Evolutionary conservation across 2,329 filamentous ascomycete genomes (phyloP), one percentile per base, ranked within the genome.

Genomic region (Curvularia verruculosa): DNA sequence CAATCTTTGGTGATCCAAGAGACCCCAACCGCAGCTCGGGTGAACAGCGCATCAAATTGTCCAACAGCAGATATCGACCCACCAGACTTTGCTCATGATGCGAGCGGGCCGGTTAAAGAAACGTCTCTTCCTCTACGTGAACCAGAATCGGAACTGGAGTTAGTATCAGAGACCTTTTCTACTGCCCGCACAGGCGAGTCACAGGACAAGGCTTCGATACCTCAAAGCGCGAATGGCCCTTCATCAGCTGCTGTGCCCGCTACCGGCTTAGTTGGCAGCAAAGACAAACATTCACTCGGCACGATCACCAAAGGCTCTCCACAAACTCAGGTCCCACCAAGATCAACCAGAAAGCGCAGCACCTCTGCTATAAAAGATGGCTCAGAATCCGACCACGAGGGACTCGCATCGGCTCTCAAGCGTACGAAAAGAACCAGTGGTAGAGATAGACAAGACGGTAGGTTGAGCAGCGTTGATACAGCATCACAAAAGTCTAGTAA

Each of bases 1-100:
- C 66, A 57, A 8, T 69, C 70, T 1, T 51, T 69, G n/a, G 50
- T 75, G 5, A 61, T 75, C 5, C 70, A 74, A 19, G 73, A 75
- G 49, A 75, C 73, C 1, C 73, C 73, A 6, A 70, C 68, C 3
- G 54, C 59, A 43, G 49, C 61, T 45, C 67, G 71, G 24, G 44
- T 61, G 29, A 52, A 54, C 13, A 52, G 50, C 5, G 9, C 37
- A 12, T 31, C 37, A 13, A 56, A 56, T 5, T 50, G 44, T 3
- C 12, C 44, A 7, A n/a, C 43, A n/a, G 41, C 36, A 21, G 41
- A 58, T 43, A 23, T 40, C 28, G 26, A 46, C 7, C 47, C 53
- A n/a, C 40, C 41, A 5, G n/a, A 56, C 7, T 41, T 51, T 24
- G 12, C 19, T 12, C 23, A 57, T 44, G 7, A 49, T 49, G n/a